Percentiles rank a stretch among this genome's conserved stretches.
phyloP scores from a whole-genome alignment of 345 rosid genomes.

The Abelmoschus esculentus region DNA sequence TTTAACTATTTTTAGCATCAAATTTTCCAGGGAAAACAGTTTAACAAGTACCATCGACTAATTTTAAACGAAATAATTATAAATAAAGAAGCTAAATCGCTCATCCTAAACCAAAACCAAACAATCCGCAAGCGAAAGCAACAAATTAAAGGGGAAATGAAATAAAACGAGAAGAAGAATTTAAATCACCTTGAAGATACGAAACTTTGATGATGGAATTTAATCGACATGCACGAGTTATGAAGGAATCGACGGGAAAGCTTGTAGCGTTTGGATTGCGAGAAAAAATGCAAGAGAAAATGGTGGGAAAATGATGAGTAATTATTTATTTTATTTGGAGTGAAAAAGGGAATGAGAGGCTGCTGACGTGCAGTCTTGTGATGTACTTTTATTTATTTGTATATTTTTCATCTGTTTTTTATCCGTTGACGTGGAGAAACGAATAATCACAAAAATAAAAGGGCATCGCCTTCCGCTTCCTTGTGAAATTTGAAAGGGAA shows the following conservation, averaged over 20 bases:
- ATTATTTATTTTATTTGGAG: not conserved
- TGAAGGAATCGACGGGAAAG: not conserved
- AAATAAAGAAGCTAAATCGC: constrained; percentile 3
- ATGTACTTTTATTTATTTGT: too few species aligned
- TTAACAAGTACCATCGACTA: not conserved
- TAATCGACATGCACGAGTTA: constrained; percentile 6
- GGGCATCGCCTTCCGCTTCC: too few species aligned
- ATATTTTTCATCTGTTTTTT: not conserved
- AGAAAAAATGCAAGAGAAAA: not conserved
- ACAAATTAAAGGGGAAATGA: not conserved
- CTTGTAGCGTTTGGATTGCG: not conserved
- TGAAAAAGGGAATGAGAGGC: not conserved
- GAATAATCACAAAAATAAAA: not conserved
- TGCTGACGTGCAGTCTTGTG: too few species aligned
- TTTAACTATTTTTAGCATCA: not conserved
- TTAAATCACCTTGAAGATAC: constrained; percentile 2
- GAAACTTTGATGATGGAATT: not conserved
- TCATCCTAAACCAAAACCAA: not conserved
- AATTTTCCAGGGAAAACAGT: not conserved
- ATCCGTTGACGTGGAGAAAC: constrained; percentile 13
- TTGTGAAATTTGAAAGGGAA: too few species aligned
- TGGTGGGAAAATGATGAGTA: not conserved
- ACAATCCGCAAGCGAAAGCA: not conserved
- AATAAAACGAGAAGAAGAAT: not conserved
- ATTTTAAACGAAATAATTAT: not conserved